Base-by-base conservation (phyloP, 2,329 filamentous ascomycete genomes). In the Trichoderma afroharzianum region DNA sequence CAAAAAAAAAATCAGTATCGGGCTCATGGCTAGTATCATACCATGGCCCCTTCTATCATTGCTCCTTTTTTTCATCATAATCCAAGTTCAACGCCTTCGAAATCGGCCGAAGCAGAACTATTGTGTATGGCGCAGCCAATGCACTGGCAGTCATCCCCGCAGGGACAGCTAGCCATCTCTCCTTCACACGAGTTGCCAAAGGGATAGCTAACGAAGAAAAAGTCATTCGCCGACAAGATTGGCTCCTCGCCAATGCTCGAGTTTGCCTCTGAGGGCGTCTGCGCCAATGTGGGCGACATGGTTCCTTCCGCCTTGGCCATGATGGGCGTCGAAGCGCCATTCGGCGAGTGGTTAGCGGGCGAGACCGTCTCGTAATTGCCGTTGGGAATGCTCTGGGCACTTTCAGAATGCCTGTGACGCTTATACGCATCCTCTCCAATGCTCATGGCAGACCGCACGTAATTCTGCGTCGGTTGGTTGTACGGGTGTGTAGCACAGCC, bases 401-500 rank as follows among this genome's bases (percentile, higher is more conserved):
- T 74, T 39, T 76, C 74, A n/a, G 68, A 70, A 28, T 77, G 75
- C 18, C 55, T 70, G 21, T 75, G 74, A 64, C 64, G 67, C 36
- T 72, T 76, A 43, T 71, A 75, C 6, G 77, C 57, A 47, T 83
- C 81, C 32, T 82, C 81, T 73, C 76, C 75, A 81, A 83, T 83
- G 67, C 76, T 79, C 79, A 80, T 84, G 1, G 85, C 85, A 7
- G 85, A 86, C 66, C 85, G 82, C 3, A 90, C 83, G 71, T 84
- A 85, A 63, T 82, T 83, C 73, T 83, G 86, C 64, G 88, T 92
- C 26, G 89, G 87, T 8, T 88, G 84, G 74, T 92, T 92, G 76
- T 90, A 91, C 14, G 91, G 89, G 77, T 92, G 90, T 3, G 88
- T 88, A 6, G 89, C 85, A 77, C 91, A 93, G 12, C 90, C 91